Evolutionary conservation across 1,284 basidiomycete species (phyloP), one percentile per base, ranked within the genome.

Genomic region (Cutaneotrichosporon cutaneum): DNA sequence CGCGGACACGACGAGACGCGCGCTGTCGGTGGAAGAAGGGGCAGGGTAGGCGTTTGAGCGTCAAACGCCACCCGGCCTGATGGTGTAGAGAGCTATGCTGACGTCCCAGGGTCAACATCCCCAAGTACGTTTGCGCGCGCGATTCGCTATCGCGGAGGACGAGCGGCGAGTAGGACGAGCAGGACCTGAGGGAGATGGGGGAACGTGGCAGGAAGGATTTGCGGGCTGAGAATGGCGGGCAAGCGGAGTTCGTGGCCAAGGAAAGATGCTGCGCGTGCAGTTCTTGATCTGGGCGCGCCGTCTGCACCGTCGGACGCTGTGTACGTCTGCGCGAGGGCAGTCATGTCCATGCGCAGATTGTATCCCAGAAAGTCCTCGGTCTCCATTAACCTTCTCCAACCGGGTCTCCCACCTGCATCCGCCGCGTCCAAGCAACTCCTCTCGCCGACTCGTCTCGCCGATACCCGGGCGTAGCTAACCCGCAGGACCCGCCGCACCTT

Each of bases 401-500:
- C n/a, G n/a, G n/a, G n/a, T n/a, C n/a, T n/a, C 33, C 16, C 33
- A 13, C 27, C 18, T n/a, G 50, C 18, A 11, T 30, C 35, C 55
- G 32, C 44, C 4, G 10, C 44, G n/a, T n/a, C n/a, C n/a, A n/a
- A n/a, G n/a, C n/a, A n/a, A n/a, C n/a, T n/a, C n/a, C n/a, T n/a
- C n/a, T n/a, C n/a, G n/a, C n/a, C n/a, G n/a, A n/a, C 22, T 26
- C 47, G 47, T 24, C 22, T 2, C 47, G 14, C 16, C 26, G 48
- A 27, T 16, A 14, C 27, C 7, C 13, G 18, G 27, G 24, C 21
- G 10, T 22, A 36, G 53, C 63, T 60, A 50, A 62, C 59, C 7
- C 60, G 48, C 70, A 79, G 76, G 75, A 79, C 77, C 65, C 77
- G 78, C 70, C 73, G 78, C 72, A 79, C 78, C 66, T 78, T 88